These are phyloP conservation scores for Macrolepiota albuminosa DNA, from an alignment of 768 basidiomycete species.

Conservation along the genomic window DNA sequence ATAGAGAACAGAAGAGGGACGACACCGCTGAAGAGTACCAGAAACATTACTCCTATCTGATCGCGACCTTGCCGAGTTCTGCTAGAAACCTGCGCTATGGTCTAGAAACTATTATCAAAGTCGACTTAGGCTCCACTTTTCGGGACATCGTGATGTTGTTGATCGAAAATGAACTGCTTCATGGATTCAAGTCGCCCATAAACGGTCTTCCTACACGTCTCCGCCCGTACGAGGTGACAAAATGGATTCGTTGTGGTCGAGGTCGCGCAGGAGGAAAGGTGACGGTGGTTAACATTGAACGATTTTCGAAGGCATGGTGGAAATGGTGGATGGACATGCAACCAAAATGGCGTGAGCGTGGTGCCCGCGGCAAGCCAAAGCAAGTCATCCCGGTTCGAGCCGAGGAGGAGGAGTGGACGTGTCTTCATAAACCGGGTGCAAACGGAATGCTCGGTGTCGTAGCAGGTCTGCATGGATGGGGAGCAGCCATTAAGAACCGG, in stretches of 20 bases:
- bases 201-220: neutral
- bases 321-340: slow-evolving; percentile 2
- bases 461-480: slow-evolving; percentile 4
- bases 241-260: neutral
- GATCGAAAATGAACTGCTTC: neutral
- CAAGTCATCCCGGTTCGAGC: neutral
- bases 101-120: neutral
- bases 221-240: neutral
- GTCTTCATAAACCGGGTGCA: neutral
- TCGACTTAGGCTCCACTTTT: neutral
- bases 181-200: neutral
- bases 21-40: neutral
- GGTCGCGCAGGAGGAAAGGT: neutral
- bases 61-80: neutral
- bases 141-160: neutral
- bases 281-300: neutral
- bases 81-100: neutral
- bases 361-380: neutral
- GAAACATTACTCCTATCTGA: neutral
- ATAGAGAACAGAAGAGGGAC: neutral
- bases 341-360: neutral
- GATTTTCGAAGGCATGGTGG: slow-evolving; percentile 2
- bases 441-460: slow-evolving; percentile 2
- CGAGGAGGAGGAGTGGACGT: slow-evolving; percentile 1
- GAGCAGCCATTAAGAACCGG: neutral